Base-by-base conservation (phyloP, 306 rosid genomes). In the Gastrolobium villosum region DNA sequence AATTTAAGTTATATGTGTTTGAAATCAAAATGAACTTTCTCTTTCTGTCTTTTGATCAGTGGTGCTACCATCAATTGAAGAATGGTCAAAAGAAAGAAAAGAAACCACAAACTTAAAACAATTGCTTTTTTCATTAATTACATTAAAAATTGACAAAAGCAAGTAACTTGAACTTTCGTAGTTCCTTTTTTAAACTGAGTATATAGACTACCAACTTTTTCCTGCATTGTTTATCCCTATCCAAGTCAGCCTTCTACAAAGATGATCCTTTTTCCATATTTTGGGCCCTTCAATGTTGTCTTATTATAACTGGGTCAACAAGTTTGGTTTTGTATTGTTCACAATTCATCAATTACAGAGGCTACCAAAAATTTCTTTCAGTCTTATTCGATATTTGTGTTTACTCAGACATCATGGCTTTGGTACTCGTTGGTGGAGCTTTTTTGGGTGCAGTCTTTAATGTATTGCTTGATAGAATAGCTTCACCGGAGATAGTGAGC, bases 341-440 rank as follows among this genome's bases (percentile, higher is more conserved):
- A 15, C 59, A 15, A 2, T 53, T 53, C 59, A 53, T 26, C 59
- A 15, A n/a, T n/a, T 32, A 35, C 43, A 1, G 26, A 34, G 2
- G 13, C 40, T 26, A 4, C 72, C 3, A 67, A 67, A 45, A 43
- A 3, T 40, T 65, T 30, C 72, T 31, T 1, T n/a, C 28, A 60
- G 34, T 34, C 43, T 60, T 7, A 67, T 8, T n/a, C 4, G 41
- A 67, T 28, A 9, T 34, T 43, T 67, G 40, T 1, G 37, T 34
- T 46, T 35, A 20, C 37, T 10, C 8, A 20, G 26, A 69, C 43
- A 32, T 68, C 63, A 87, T 87, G 84, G 88, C 81, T 66, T 15
- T 69, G 0, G 84, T 64, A 70, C 50, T 88, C 78, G 77, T 86
- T 30, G 89, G 80, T 15, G 92, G 80, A 63, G 77, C 92, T 66